Percentiles rank a stretch among this genome's conserved stretches.
Evolutionary conservation across 192 early-diverging fungal genomes (phyloP).

Genomic region (Gamsiella multidivaricata): DNA sequence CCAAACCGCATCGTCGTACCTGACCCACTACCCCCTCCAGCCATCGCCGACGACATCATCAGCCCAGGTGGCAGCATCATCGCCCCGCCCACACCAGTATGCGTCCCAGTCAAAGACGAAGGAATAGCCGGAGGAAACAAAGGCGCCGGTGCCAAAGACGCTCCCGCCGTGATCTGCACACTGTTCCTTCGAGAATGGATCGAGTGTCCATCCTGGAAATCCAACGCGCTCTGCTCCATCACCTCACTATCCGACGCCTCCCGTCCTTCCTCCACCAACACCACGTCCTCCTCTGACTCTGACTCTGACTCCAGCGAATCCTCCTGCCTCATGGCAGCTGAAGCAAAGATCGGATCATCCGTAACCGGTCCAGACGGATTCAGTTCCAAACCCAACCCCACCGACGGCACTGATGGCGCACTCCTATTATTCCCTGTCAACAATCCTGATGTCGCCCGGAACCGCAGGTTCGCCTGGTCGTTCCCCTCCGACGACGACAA

Average conservation of each 20-base stretch:
- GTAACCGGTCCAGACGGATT: background rate
- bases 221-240: conserved; percentile 46
- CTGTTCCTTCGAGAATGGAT: conserved; percentile 44
- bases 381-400: conserved; percentile 4
- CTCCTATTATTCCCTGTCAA: background rate
- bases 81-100: background rate
- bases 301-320: background rate
- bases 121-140: too few species aligned
- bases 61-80: too few species aligned
- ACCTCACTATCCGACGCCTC: conserved; percentile 41
- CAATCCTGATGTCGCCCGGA: background rate
- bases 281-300: conserved; percentile 6
- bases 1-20: conserved; percentile 21
- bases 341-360: too few species aligned
- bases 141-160: too few species aligned
- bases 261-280: conserved; percentile 30
- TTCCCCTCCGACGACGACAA: background rate
- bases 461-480: too few species aligned
- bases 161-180: conserved; percentile 8
- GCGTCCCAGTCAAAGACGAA: background rate
- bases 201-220: conserved; percentile 36
- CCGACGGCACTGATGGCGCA: background rate
- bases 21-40: background rate
- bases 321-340: too few species aligned
- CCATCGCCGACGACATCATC: too few species aligned